Conservation (phyloP, 805 yeast species). For the Candida chauliodis region DNA sequence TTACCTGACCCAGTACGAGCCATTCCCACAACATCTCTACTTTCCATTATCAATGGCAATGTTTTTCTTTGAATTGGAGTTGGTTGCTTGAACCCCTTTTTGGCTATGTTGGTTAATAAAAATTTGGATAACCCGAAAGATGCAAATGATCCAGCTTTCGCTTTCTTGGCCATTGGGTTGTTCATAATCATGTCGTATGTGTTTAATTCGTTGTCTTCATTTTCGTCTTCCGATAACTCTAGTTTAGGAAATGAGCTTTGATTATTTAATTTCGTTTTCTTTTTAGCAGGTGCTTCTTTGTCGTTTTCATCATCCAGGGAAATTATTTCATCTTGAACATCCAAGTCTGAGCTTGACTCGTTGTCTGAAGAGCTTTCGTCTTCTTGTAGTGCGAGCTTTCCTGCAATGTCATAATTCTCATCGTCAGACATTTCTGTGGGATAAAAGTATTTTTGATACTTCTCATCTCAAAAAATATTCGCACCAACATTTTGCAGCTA, state of each 20-base stretch:
- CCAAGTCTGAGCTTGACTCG: conserved; percentile 22
- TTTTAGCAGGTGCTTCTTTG: conserved; percentile 23
- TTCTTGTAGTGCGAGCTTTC: conserved; percentile 49
- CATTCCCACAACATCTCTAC: conserved; percentile 97
- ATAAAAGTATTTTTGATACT: not conserved
- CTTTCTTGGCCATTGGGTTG: conserved; percentile 50
- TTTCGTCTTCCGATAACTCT: conserved; percentile 48
- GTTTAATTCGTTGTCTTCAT: conserved; percentile 20
- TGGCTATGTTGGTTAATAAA: conserved; percentile 63
- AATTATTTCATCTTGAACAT: conserved; percentile 50
- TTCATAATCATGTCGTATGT: conserved; percentile 35
- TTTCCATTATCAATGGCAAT: conserved; percentile 82
- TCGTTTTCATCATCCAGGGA: conserved; percentile 43
- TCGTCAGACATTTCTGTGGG: conserved; percentile 33
- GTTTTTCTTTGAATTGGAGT: conserved; percentile 98
- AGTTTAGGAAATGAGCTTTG: conserved; percentile 41
- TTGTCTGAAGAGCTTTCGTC: conserved; percentile 35
- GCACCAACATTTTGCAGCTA: conserved; percentile 1
- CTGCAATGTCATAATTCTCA: conserved; percentile 61
- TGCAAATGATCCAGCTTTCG: conserved; percentile 79
- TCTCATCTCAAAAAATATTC: conserved; percentile 2
- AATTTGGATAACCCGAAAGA: conserved; percentile 83
- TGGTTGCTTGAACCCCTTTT: conserved; percentile 90
- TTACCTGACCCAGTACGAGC: conserved; percentile 99
- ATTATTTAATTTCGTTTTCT: conserved; percentile 17